Base-by-base conservation (phyloP, 2,329 filamentous ascomycete genomes). In the Colletotrichum musae region DNA sequence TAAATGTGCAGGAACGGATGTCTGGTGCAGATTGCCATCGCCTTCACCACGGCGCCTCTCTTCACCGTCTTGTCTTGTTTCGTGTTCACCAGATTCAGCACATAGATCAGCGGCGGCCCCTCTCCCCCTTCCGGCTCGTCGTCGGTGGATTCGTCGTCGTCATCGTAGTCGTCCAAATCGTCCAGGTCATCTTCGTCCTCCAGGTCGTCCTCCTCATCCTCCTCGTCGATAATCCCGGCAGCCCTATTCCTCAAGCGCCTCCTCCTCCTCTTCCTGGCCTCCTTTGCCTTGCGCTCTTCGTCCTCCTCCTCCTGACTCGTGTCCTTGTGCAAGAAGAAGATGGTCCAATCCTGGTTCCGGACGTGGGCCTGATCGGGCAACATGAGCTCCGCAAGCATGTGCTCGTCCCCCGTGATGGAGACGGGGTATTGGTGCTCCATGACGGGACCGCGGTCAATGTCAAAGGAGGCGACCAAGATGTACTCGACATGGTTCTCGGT, bases 1-100 rank as follows among this genome's bases (percentile, higher is more conserved):
- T 99, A 99, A 72, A 99, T 99, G 81, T 99, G 96, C 73, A 99
- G 84, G 81, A 99, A 99, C 3, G 96, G 95, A 84, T 99, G 96
- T 51, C 96, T 88, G 7, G 96, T 99, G 84, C 96, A 99, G 74
- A 99, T 98, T 36, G 96, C 96, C 96, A 99, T 99, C 50, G 96
- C 94, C 79, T 98, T 98, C 68, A 98, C 95, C 58, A 98, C 88
- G 21, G 96, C 96, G 68, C 96, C 96, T 87, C 96, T 91, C 82
- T 96, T 97, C 56, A 94, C 94, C 21, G 92, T 92, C 77, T 93
- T 95, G 83, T 99, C 96, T 79, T 97, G 94, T 80, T 98, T 98
- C 7, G 95, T 99, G 80, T 99, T 98, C 74, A 99, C 96, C 77
- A 99, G 83, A 80, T 99, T 99, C 73, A 99, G 85, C 59, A 99